Evolutionary conservation across 2,329 filamentous ascomycete genomes (phyloP).

Genomic region (Curvularia lunata): DNA sequence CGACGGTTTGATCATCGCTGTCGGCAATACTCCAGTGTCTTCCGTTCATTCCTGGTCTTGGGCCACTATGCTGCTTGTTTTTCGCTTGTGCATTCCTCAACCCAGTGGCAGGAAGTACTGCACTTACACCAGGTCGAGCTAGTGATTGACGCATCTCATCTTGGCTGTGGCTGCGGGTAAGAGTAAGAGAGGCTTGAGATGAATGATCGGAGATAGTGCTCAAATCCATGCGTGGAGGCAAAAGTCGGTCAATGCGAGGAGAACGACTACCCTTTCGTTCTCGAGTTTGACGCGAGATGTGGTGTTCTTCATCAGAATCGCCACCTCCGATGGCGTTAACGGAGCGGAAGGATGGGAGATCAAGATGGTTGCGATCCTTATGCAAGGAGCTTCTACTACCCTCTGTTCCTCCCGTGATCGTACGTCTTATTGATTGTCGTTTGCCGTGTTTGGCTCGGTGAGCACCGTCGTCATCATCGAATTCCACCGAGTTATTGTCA

Average conservation of each 20-base stretch:
- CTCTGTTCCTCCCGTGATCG: conserved; percentile 32
- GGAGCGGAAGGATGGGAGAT: conserved; percentile 47
- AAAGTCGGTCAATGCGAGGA: conserved; percentile 53
- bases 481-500: conserved; percentile 53
- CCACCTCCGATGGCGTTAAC: conserved; percentile 32
- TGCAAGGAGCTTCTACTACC: conserved; percentile 32
- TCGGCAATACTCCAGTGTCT: conserved; percentile 67
- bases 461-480: conserved; percentile 35
- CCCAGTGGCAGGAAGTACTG: conserved; percentile 38
- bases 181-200: conserved; percentile 31
- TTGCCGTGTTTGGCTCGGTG: conserved; percentile 19
- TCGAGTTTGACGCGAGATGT: conserved; percentile 52
- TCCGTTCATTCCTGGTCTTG: conserved; percentile 48
- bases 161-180: conserved; percentile 29
- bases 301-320: conserved; percentile 40
- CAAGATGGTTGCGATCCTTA: conserved; percentile 39
- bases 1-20: conserved; percentile 38
- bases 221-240: conserved; percentile 59
- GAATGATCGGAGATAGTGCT: conserved; percentile 35
- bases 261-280: conserved; percentile 48
- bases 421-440: conserved; percentile 43
- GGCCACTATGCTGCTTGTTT: conserved; percentile 31
- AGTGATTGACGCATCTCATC: conserved; percentile 42
- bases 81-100: conserved; percentile 30
- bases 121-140: conserved; percentile 39